Percentiles rank a stretch among this genome's conserved stretches.
phyloP scores from a whole-genome alignment of 495 filamentous ascomycete species.

The Penicillium argentinense region DNA sequence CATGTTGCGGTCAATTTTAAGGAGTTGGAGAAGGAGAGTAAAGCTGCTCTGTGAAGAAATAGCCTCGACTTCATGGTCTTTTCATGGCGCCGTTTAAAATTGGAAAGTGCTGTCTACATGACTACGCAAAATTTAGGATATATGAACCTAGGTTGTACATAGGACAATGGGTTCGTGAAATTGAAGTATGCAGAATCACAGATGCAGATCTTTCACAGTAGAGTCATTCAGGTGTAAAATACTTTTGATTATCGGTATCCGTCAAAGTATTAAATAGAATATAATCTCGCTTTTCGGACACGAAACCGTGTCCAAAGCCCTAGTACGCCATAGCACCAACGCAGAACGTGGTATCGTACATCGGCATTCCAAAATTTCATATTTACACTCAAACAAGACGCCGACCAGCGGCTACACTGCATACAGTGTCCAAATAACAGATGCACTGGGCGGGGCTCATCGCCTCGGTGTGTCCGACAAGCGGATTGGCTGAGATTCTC shows the following conservation, averaged over 20 bases:
- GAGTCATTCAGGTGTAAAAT: no score
- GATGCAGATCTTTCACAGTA: no score
- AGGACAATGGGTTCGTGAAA: constrained; percentile 2
- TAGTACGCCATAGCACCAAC: background rate
- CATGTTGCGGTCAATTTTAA: constrained; percentile 52
- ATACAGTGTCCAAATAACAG: background rate
- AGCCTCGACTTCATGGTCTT: no score
- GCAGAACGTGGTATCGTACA: background rate
- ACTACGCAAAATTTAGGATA: no score
- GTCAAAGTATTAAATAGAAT: no score
- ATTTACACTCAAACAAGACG: background rate
- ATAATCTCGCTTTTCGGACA: no score
- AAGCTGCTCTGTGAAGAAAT: constrained; percentile 21
- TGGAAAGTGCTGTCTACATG: no score
- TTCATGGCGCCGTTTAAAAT: no score
- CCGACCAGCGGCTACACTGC: constrained; percentile 15
- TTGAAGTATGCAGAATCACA: no score
- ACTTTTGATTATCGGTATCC: no score
- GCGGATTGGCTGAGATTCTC: constrained; percentile 24
- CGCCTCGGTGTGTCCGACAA: constrained; percentile 19
- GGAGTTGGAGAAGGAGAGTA: constrained; percentile 31
- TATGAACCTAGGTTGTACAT: no score
- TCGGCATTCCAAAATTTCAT: background rate
- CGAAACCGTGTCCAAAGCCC: background rate
- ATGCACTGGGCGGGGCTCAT: constrained; percentile 18